Evolutionary conservation across 2,329 filamentous ascomycete species (phyloP).

Genomic region (Neospermospora avenae): DNA sequence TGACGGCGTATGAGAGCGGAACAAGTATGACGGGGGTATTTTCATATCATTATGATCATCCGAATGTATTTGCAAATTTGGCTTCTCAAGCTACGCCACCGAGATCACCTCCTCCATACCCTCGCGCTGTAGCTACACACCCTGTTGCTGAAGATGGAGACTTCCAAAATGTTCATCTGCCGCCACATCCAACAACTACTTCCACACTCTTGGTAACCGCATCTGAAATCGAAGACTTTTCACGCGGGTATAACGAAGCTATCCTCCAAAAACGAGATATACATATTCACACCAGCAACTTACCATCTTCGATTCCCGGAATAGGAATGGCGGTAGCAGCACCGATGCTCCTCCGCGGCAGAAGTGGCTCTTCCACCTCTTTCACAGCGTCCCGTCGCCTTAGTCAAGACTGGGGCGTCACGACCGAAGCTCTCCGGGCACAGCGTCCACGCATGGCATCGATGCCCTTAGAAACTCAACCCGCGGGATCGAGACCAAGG

Average conservation of each 20-base stretch:
- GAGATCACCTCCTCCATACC: background rate
- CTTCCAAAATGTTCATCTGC: background rate
- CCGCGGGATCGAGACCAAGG: background rate
- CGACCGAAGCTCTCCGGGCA: conserved; percentile 5
- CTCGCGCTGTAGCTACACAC: background rate
- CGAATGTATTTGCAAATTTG: background rate
- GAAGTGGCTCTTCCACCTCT: background rate
- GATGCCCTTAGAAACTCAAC: background rate
- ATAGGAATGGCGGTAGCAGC: no score
- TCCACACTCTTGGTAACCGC: background rate
- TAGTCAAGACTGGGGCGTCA: conserved; percentile 4
- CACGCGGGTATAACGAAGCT: conserved; percentile 11
- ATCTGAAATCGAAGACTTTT: conserved; percentile 19
- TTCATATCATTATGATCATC: background rate
- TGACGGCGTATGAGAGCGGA: background rate
- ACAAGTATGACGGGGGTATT: background rate
- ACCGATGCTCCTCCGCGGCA: conserved; percentile 5
- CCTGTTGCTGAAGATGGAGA: background rate
- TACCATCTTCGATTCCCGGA: background rate
- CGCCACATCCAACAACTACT: background rate
- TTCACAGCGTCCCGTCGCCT: background rate
- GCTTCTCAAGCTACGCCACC: background rate
- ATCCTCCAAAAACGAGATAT: conserved; percentile 3
- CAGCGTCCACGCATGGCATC: background rate
- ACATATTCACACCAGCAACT: background rate